Base-by-base conservation (phyloP, 2,329 filamentous ascomycete genomes). In the Podosphaera fusca region DNA sequence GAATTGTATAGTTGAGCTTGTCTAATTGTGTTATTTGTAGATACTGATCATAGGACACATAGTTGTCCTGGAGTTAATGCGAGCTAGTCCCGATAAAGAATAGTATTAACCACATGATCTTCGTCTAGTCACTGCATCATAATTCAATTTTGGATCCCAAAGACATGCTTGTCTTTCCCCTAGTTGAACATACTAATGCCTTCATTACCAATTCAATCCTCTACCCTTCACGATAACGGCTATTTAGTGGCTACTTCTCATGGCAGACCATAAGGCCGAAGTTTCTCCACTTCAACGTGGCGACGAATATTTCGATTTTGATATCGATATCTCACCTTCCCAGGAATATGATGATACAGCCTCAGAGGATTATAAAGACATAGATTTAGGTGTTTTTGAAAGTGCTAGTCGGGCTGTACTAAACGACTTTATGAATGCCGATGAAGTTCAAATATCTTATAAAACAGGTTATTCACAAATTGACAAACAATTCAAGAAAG, bases 311-410 rank as follows among this genome's bases (percentile, higher is more conserved):
- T 53, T 57, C 55, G 75, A 79, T 57, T 75, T 77, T 57, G 76
- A 79, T 58, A 78, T 82, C 59, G 79, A 82, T 61, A 65, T 74
- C 59, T 69, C 71, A 63, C 67, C 64, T 51, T 67, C 65, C 14
- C 63, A 65, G 35, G 66, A 68, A 33, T 73, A 81, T 59, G 75
- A 80, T 61, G 75, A 80, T 61, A 71, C 73, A 58, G 77, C 79
- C 56, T 70, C 78, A 54, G 74, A 78, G 62, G 80, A 82, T 61
- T 70, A 63, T 35, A 49, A 45, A 14, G 69, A 70, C 57, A 67
- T 68, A 38, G 62, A 55, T 50, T 68, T 70, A 65, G 70, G 69
- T 58, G 65, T 67, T 51, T 58, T 57, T 47, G 58, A 63, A n/a
- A 35, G 21, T 67, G 73, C 61, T 50, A 47, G 8, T 67, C 71